Conservation (phyloP, 176 grass and related monocot genomes). For the Eragrostis nindensis region DNA sequence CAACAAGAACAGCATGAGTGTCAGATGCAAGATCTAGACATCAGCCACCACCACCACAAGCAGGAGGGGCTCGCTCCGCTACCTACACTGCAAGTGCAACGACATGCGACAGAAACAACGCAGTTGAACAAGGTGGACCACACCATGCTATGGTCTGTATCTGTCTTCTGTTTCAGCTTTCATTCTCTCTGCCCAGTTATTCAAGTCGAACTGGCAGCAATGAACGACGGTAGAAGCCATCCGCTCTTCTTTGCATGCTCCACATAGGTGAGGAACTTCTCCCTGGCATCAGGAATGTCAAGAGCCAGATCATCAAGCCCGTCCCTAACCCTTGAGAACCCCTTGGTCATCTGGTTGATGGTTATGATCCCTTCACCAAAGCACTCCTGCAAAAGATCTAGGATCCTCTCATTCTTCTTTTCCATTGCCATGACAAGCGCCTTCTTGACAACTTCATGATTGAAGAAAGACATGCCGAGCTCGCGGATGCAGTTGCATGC, state of each 20-base stretch:
- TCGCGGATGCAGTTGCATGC: slow-evolving; percentile 95
- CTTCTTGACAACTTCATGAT: slow-evolving; percentile 97
- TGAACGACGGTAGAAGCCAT: slow-evolving; percentile 69
- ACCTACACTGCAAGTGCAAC: slow-evolving; percentile 30
- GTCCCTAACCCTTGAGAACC: slow-evolving; percentile 83
- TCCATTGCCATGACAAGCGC: slow-evolving; percentile 90
- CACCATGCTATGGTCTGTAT: slow-evolving; percentile 8
- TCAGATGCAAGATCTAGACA: slow-evolving; percentile 55
- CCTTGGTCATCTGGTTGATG: slow-evolving; percentile 94
- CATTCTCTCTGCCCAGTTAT: slow-evolving; percentile 21
- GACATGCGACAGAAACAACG: slow-evolving; percentile 34
- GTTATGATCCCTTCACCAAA: slow-evolving; percentile 94
- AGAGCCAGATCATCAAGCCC: slow-evolving; percentile 94
- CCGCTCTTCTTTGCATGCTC: slow-evolving; percentile 61
- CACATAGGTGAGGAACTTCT: slow-evolving; percentile 73
- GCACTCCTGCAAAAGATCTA: slow-evolving; percentile 73
- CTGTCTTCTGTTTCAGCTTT: slow-evolving; percentile 38
- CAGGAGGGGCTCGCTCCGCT: slow-evolving; percentile 50
- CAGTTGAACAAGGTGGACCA: slow-evolving; percentile 24
- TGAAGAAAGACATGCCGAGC: slow-evolving; percentile 88
- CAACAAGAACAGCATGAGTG: slow-evolving; percentile 39
- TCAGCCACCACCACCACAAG: slow-evolving; percentile 47
- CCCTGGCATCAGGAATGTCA: slow-evolving; percentile 83
- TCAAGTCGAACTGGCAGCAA: slow-evolving; percentile 39
- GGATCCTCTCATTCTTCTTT: slow-evolving; percentile 69